Evolutionary conservation across 768 basidiomycete species (phyloP).

Genomic region (Naganishia onofrii): DNA sequence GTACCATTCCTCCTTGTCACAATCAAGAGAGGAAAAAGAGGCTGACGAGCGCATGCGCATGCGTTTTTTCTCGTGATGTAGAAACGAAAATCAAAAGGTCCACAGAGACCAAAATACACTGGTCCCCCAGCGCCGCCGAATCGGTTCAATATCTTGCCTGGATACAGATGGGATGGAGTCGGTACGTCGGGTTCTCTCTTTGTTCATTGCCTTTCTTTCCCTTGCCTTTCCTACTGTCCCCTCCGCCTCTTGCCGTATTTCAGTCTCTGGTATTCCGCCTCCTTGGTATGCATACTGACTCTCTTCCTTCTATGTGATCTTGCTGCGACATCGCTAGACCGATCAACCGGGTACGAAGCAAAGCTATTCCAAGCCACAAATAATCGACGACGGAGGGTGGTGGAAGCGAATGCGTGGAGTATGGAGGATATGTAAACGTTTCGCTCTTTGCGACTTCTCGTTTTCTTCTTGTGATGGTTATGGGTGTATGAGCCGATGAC

Average conservation of each 20-base stretch:
- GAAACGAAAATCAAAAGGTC: slow-evolving; percentile 72
- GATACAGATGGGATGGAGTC: slow-evolving; percentile 97
- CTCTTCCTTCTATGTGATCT: background rate
- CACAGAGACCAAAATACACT: slow-evolving; percentile 75
- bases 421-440: slow-evolving; percentile 80
- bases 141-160: slow-evolving; percentile 90
- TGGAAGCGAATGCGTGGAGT: slow-evolving; percentile 79
- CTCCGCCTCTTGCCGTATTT: no score
- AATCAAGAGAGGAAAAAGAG: background rate
- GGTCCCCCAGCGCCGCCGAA: slow-evolving; percentile 91
- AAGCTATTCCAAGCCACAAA: slow-evolving; percentile 83
- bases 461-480: no score
- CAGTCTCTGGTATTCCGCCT: no score
- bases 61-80: slow-evolving; percentile 43
- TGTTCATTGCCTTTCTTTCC: no score
- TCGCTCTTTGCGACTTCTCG: no score
- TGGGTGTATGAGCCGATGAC: no score
- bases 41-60: background rate
- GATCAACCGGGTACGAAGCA: slow-evolving; percentile 91
- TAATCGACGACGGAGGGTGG: slow-evolving; percentile 64
- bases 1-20: background rate
- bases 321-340: slow-evolving; percentile 57
- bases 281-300: background rate
- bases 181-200: slow-evolving; percentile 57
- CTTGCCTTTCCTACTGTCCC: slow-evolving; percentile 1